Evolutionary conservation across 31 red algal genomes (phyloP).

Genomic region (Bonnemaisonia californica): DNA sequence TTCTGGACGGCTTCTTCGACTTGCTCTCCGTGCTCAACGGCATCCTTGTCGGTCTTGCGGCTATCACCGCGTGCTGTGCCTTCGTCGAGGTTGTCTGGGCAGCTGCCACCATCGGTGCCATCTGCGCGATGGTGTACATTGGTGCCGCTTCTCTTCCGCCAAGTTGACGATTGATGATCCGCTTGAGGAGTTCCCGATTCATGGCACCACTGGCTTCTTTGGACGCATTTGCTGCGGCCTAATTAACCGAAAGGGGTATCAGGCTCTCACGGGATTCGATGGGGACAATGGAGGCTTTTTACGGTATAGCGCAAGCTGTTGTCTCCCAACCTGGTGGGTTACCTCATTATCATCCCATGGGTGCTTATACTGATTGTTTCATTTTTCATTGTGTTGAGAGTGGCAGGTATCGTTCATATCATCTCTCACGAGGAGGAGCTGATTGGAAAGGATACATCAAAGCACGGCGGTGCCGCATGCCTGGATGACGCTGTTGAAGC

Average conservation of each 20-base stretch:
- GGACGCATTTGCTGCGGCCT: background rate
- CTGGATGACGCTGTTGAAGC: slow-evolving; percentile 60
- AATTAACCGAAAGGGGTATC: background rate
- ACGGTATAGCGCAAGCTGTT: slow-evolving; percentile 55
- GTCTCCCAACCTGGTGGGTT: slow-evolving; percentile 47
- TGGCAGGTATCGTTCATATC: slow-evolving; percentile 68
- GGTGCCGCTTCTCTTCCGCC: slow-evolving; percentile 37
- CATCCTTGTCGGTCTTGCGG: slow-evolving; percentile 70
- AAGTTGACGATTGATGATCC: slow-evolving; percentile 80
- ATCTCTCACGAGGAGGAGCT: slow-evolving; percentile 80
- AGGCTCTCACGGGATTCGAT: background rate
- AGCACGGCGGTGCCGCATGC: slow-evolving; percentile 86
- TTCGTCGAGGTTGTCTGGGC: slow-evolving; percentile 66
- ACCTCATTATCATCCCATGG: slow-evolving; percentile 37
- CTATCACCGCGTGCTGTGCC: slow-evolving; percentile 78
- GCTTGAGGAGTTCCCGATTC: slow-evolving; percentile 72
- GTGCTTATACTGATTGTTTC: slow-evolving; percentile 32
- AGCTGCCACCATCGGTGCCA: slow-evolving; percentile 66
- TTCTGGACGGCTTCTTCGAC: slow-evolving; percentile 69
- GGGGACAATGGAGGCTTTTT: slow-evolving; percentile 42
- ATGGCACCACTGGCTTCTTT: slow-evolving; percentile 8
- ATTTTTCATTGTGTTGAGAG: slow-evolving; percentile 60
- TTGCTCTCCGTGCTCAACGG: slow-evolving; percentile 68
- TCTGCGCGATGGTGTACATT: slow-evolving; percentile 72
- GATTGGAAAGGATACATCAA: slow-evolving; percentile 76